phyloP scores from a whole-genome alignment of 345 rosid species.

The Carallia brachiata region DNA sequence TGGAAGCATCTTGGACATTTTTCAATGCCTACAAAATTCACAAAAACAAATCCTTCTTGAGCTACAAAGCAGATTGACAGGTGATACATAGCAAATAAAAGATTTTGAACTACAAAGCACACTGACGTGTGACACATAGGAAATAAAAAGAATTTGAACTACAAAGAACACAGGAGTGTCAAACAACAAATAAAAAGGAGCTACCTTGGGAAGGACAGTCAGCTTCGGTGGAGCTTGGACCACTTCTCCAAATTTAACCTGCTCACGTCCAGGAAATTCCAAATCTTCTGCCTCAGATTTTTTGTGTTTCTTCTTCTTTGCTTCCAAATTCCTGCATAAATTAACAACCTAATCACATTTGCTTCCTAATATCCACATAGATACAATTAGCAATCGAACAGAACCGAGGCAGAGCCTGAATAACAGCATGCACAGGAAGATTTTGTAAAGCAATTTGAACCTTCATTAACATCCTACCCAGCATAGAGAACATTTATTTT shows the following conservation, averaged over 20 bases:
- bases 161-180: neutral
- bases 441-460: too few relatives aligned
- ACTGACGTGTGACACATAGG: too few relatives aligned
- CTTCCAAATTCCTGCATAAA: slow-evolving; percentile 58
- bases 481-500: neutral
- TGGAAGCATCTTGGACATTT: slow-evolving; percentile 46
- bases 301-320: slow-evolving; percentile 65
- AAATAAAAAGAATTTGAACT: neutral
- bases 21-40: slow-evolving; percentile 46
- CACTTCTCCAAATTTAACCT: slow-evolving; percentile 77
- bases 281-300: slow-evolving; percentile 43
- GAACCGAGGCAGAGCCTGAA: too few relatives aligned
- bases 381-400: too few relatives aligned
- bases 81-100: too few relatives aligned
- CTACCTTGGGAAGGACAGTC: slow-evolving; percentile 60
- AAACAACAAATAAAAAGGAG: neutral
- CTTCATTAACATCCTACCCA: neutral
- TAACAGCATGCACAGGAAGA: too few relatives aligned
- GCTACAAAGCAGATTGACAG: too few relatives aligned
- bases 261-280: slow-evolving; percentile 68
- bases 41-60: too few relatives aligned
- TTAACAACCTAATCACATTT: neutral
- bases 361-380: too few relatives aligned
- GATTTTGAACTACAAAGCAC: too few relatives aligned
- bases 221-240: slow-evolving; percentile 85